phyloP scores from a whole-genome alignment of 2,329 filamentous ascomycete species.

The Stagonosporopsis rhizophila region DNA sequence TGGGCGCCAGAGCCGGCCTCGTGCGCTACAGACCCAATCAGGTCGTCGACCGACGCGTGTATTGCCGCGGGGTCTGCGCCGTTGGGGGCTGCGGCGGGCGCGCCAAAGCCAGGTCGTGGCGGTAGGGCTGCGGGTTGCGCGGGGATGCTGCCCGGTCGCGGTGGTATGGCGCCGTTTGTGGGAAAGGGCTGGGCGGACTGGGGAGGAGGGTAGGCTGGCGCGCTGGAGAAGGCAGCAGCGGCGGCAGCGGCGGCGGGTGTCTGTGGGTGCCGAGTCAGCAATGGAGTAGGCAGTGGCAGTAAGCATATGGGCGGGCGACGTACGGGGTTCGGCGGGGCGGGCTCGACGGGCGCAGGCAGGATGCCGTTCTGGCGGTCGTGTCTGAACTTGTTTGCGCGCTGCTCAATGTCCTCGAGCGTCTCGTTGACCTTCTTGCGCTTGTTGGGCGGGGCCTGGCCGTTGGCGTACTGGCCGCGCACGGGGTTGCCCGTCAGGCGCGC shows the following conservation, averaged over 20 bases:
- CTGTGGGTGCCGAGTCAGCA: slow-evolving; percentile 12
- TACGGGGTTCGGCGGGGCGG: slow-evolving; percentile 22
- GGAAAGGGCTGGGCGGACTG: slow-evolving; percentile 25
- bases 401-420: slow-evolving; percentile 77
- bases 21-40: slow-evolving; percentile 50
- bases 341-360: slow-evolving; percentile 50
- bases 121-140: slow-evolving; percentile 37
- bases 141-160: slow-evolving; percentile 42
- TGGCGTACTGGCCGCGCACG: slow-evolving; percentile 58
- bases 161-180: slow-evolving; percentile 32
- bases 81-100: slow-evolving; percentile 22
- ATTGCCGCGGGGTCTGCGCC: slow-evolving; percentile 25
- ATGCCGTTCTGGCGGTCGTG: slow-evolving; percentile 52
- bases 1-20: slow-evolving; percentile 53
- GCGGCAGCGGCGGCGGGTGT: slow-evolving; percentile 33
- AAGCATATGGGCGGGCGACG: background rate
- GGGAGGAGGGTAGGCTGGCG: slow-evolving; percentile 24
- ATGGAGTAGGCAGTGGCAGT: background rate
- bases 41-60: slow-evolving; percentile 58
- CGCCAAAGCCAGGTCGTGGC: slow-evolving; percentile 49
- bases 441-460: slow-evolving; percentile 57
- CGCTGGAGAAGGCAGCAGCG: slow-evolving; percentile 34
- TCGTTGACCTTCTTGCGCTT: slow-evolving; percentile 72
- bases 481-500: slow-evolving; percentile 85
- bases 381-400: slow-evolving; percentile 68